Evolutionary conservation across 225 moss, liverwort and hornwort species (phyloP), one percentile per base, ranked within the genome.

Genomic region (Bryum argenteum): DNA sequence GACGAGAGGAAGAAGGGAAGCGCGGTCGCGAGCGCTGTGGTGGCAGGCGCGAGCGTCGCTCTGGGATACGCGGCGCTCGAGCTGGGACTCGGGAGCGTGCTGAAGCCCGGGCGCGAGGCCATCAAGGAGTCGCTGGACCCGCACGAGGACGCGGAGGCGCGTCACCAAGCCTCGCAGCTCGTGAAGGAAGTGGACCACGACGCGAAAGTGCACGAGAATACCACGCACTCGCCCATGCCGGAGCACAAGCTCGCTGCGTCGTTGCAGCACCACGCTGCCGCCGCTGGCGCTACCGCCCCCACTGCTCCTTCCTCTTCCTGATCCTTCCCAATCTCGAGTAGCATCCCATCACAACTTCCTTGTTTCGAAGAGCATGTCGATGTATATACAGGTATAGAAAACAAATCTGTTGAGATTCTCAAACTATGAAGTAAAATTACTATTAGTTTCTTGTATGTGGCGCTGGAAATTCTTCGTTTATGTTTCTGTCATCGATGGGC

Each of bases 31-130:
- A 76, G 12, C 53, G 82, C 54, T 39, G 82, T 48, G 53, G 54
- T 79, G 24, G 82, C 77, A n/a, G 65, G 71, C 53, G 82, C 79
- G 21, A 73, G 82, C 63, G 73, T 83, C 13, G 82, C 82, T 20
- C 78, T 83, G 2, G 82, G 82, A 23, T 83, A 79, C 20, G 82
- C 82, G 47, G 82, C 82, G 55, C 4, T 83, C 62, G 82, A 83
- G 65, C 37, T 83, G 12, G 82, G 82, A 11, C 13, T 79, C 5
- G 79, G 75, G 1, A 63, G 79, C 58, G 58, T 64, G 10, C 58
- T 83, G 10, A 79, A 47, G 21, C 82, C 79, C 0, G 82, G 82
- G 13, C 82, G 82, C 15, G 82, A 79, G 28, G 75, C 79, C 15
- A 75, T 83, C 11, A 13, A 79, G 45, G 38, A 79, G 0, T 83